These are phyloP conservation scores for Paradendryphiella salina DNA, from an alignment of 2,329 filamentous ascomycete genomes.

Conservation along the genomic window DNA sequence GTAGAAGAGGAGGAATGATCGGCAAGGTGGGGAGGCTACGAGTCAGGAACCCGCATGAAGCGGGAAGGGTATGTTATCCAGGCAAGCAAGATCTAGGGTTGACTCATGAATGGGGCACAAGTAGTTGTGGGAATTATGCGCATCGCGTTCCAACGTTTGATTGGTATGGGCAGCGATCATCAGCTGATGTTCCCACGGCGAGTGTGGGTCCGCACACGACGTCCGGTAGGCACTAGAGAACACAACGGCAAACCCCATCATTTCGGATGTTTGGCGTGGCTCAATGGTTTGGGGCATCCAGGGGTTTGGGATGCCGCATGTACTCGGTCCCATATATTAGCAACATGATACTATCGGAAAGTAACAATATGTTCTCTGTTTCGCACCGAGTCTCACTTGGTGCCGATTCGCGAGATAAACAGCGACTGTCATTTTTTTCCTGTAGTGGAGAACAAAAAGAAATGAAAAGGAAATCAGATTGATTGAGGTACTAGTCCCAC, in stretches of 20 bases:
- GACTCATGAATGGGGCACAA: background rate
- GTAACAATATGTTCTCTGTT: no score
- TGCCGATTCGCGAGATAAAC: no score
- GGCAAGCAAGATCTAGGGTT: background rate
- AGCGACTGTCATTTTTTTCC: no score
- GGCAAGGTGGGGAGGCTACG: background rate
- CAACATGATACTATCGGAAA: no score
- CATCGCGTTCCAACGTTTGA: background rate
- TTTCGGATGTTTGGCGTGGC: slow-evolving; percentile 1
- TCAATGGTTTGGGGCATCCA: no score
- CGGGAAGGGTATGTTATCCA: background rate
- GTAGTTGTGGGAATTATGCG: background rate
- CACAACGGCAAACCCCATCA: slow-evolving; percentile 1
- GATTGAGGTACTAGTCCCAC: no score
- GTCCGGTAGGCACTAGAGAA: background rate
- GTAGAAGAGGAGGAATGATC: slow-evolving; percentile 2
- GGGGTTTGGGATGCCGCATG: no score
- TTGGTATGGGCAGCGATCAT: background rate
- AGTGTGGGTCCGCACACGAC: background rate
- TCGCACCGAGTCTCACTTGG: no score
- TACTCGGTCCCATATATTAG: no score
- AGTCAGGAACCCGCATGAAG: background rate
- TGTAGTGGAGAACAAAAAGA: no score
- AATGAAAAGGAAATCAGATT: no score
- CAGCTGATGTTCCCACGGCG: background rate